Conservation (phyloP, 148 eudicot genomes). For the Rhododendron ferrugineum region DNA sequence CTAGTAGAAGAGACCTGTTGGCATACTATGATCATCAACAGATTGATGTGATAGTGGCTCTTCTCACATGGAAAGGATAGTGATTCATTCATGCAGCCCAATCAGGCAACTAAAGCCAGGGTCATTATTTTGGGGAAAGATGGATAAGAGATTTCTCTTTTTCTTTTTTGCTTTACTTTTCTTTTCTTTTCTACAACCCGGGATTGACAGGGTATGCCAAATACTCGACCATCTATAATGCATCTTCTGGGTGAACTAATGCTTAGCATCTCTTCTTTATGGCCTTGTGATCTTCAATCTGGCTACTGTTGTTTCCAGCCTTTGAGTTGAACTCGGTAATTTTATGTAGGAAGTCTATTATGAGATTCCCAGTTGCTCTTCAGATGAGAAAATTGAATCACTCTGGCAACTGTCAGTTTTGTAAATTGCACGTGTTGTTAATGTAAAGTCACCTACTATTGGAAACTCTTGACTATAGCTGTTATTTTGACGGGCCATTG, state of each 20-base stretch:
- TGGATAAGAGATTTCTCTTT: background rate
- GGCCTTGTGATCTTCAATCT: slow-evolving; percentile 1
- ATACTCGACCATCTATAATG: background rate
- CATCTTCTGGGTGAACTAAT: background rate
- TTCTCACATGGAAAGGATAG: background rate
- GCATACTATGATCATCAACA: background rate
- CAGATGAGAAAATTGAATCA: background rate
- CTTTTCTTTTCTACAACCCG: background rate
- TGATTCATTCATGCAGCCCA: background rate
- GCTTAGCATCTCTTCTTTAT: background rate
- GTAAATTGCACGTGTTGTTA: background rate
- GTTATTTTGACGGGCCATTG: background rate
- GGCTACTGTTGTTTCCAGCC: background rate
- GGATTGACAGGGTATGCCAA: background rate
- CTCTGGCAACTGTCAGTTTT: background rate
- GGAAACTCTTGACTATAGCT: background rate
- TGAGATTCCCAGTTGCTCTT: background rate
- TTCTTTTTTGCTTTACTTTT: background rate
- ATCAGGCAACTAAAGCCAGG: background rate
- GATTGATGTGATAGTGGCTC: background rate
- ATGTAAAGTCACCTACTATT: background rate
- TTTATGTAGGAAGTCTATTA: background rate
- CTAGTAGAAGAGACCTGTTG: background rate
- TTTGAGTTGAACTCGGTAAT: background rate
- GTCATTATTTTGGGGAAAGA: background rate